phyloP scores from a whole-genome alignment of 805 yeast genomes.

The Sporopachydermia quercuum region DNA sequence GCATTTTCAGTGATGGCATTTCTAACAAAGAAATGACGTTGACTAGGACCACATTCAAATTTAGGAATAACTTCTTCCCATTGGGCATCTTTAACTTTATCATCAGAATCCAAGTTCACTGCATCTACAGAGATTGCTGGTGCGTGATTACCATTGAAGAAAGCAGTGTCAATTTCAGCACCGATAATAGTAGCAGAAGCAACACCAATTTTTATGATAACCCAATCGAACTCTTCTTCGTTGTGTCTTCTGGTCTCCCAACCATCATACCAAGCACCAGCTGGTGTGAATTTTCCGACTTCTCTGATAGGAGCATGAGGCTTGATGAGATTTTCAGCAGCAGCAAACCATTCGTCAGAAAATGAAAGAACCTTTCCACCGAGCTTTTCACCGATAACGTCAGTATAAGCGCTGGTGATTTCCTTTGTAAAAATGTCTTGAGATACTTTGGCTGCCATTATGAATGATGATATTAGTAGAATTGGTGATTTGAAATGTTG shows the following conservation, averaged over 20 bases:
- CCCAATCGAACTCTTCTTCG: slow-evolving; percentile 76
- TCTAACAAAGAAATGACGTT: slow-evolving; percentile 69
- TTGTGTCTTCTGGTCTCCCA: slow-evolving; percentile 98
- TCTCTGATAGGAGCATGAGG: slow-evolving; percentile 74
- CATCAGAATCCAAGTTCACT: slow-evolving; percentile 21
- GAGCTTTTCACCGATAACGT: slow-evolving; percentile 70
- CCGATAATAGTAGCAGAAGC: slow-evolving; percentile 66
- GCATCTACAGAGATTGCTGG: slow-evolving; percentile 83
- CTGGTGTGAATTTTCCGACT: slow-evolving; percentile 58
- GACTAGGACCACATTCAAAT: slow-evolving; percentile 79
- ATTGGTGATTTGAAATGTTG: not conserved
- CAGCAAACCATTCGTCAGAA: slow-evolving; percentile 94
- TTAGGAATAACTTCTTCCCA: slow-evolving; percentile 67
- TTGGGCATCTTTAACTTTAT: slow-evolving; percentile 18
- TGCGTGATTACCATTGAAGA: slow-evolving; percentile 91
- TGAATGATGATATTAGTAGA: not conserved
- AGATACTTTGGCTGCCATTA: not conserved
- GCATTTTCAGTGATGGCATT: slow-evolving; percentile 38
- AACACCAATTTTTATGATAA: slow-evolving; percentile 70
- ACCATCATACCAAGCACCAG: slow-evolving; percentile 98
- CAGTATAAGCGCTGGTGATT: slow-evolving; percentile 19
- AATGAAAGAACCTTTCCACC: slow-evolving; percentile 61
- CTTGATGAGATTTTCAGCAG: slow-evolving; percentile 72
- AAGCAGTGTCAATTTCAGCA: slow-evolving; percentile 85
- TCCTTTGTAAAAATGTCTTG: not conserved